Conservation (phyloP, 108 stramenopile species). For the Cyclostephanos invisitatus region DNA sequence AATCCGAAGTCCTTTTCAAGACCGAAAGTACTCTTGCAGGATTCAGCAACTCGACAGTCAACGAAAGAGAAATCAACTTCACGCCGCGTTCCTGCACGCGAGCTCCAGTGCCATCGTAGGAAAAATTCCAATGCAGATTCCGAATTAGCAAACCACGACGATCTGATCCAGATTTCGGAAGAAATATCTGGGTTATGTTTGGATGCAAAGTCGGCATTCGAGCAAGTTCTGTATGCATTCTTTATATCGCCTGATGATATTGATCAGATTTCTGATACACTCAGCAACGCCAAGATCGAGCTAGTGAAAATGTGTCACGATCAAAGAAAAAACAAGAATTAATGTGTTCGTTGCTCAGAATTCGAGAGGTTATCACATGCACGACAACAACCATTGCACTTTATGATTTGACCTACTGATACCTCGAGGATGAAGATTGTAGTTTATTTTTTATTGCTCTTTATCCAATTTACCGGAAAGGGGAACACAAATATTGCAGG, state of each 20-base stretch:
- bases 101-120: neutral
- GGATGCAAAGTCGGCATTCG: conserved; percentile 23
- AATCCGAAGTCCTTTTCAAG: neutral
- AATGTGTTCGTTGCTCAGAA: neutral
- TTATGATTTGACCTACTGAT: too few relatives aligned
- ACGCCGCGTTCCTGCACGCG: neutral
- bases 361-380: neutral
- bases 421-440: too few relatives aligned
- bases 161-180: conserved; percentile 11
- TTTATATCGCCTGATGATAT: conserved; percentile 27
- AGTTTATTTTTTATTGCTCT: too few relatives aligned
- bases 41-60: neutral
- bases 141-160: neutral
- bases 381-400: neutral
- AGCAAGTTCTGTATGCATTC: conserved; percentile 42
- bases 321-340: neutral
- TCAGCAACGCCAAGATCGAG: conserved; percentile 21
- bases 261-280: conserved; percentile 32
- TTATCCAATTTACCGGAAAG: too few relatives aligned
- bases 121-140: conserved; percentile 15
- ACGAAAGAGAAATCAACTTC: conserved; percentile 1
- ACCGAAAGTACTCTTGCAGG: neutral
- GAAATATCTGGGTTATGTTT: conserved; percentile 18
- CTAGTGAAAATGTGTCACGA: conserved; percentile 8
- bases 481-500: too few relatives aligned